Evolutionary conservation across 192 early-diverging fungal genomes (phyloP), one percentile per base, ranked within the genome.

Genomic region (Backusella mclennaniae): DNA sequence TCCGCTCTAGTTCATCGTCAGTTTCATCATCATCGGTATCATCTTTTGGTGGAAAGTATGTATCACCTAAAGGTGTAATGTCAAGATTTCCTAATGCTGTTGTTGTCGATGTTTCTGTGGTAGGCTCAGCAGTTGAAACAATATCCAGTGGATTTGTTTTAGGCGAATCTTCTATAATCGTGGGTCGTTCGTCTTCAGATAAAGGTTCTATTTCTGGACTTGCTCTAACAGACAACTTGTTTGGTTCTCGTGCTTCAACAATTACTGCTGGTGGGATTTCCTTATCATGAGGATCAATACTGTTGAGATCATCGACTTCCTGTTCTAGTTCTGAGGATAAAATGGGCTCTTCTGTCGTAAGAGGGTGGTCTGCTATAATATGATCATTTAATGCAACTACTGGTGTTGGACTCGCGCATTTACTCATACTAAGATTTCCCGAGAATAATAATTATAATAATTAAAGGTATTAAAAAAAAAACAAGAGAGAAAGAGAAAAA

Each of bases 311-410:
- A 38, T 69, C 46, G 1, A 67, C 29, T 56, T 76, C 67, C 26
- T 70, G 23, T 56, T 56, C 67, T 3, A 70, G 19, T 35, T 66
- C 38, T 15, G 26, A 19, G 4, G 44, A 31, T 39, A 70, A 31
- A 12, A 39, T 23, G 4, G 75, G 75, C 4, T 76, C 75, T 38
- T 76, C 75, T 12, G 75, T 76, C 7, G 75, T 76, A 23, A 76
- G 42, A 49, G 75, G 75, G 38, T 70, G 67, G 4, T 76, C 67
- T 63, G 23, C 9, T 63, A 63, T 26, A 63, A 63, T 4, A 29
- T 14, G 19, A 29, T 63, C 56, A 63, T 63, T 63, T n/a, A 63
- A 63, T 29, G 56, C 56, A 63, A 63, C 56, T 29, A 29, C 9
- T 63, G 56, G 56, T 29, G 23, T 63, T 63, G 56, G 12, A 14